Evolutionary conservation across 441 rosid genomes (phyloP), one percentile per base, ranked within the genome.

Genomic region (Populus hybrid): DNA sequence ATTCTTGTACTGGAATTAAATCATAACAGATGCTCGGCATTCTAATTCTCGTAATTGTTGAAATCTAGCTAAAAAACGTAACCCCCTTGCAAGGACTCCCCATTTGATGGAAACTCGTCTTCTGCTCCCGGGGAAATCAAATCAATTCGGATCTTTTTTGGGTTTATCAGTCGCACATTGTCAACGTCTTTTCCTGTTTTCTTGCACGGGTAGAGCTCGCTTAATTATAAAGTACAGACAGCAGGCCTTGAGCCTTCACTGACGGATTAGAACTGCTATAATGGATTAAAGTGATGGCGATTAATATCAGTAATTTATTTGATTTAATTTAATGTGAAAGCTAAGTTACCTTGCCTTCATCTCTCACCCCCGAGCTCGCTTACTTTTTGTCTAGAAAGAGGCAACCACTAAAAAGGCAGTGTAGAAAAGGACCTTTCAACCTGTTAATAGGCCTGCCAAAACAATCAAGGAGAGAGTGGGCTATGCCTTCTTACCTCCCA

Each of bases 371-470:
- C 57, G 57, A 5, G 57, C 57, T 46, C 19, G 57, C 7, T 46
- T 46, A 1, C 57, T 46, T 46, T 38, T 14, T 46, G 19, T 46
- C 57, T 46, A 4, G 19, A 46, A 46, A 71, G 46, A 53, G 46
- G 28, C 7, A 8, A 30, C 26, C 32, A 7, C 30, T 10, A 9
- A 32, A 61, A 73, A 65, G 10, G 69, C 10, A 73, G 42, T 21
- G 5, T 5, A 35, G 83, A 81, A 82, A 85, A 59, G 50, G 82
- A 81, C 82, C 8, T 53, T 69, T 78, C 84, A 69, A 26, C 9
- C 72, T 42, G 71, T 9, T 53, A 34, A 64, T 42, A 71, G 67
- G 63, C 53, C 81, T 73, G 81, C 35, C 28, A 50, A 21, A 42
- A 65, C 14, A 67, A 57, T 53, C 67, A 35, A 74, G 57, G n/a